These are phyloP conservation scores for Peniophora sp. DNA, from an alignment of 1,284 basidiomycete genomes.

Conservation along the genomic window DNA sequence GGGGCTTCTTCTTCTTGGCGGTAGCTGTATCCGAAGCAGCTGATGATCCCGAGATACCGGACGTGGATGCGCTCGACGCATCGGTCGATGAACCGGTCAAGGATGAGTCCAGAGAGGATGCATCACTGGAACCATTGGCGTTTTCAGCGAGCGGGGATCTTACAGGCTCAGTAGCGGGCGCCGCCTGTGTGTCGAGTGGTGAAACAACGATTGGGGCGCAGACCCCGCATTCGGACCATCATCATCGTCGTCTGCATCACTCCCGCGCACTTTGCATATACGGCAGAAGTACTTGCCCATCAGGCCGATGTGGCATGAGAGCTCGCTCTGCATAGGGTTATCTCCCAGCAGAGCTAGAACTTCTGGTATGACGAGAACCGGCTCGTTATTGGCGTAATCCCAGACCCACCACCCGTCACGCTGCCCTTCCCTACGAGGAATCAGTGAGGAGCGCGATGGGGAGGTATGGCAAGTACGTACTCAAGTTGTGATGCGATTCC, in stretches of 20 bases:
- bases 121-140: too few relatives aligned
- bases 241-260: conserved; percentile 6
- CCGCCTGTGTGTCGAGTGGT: too few relatives aligned
- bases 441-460: conserved; percentile 19
- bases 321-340: conserved; percentile 39
- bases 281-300: conserved; percentile 31
- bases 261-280: conserved; percentile 22
- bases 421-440: conserved; percentile 18
- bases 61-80: too few relatives aligned
- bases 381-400: conserved; percentile 21
- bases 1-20: too few relatives aligned
- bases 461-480: conserved; percentile 16
- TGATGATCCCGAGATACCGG: too few relatives aligned
- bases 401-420: conserved; percentile 30
- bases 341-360: conserved; percentile 31
- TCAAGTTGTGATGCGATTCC: conserved; percentile 21
- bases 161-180: too few relatives aligned
- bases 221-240: too few relatives aligned
- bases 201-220: too few relatives aligned
- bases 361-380: conserved; percentile 24
- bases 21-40: too few relatives aligned
- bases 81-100: too few relatives aligned
- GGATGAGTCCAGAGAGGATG: too few relatives aligned
- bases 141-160: too few relatives aligned
- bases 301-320: conserved; percentile 33